A percentile compares a stretch with the other conserved stretches of the same genome.
These are phyloP conservation scores for Cucumis melo DNA, from an alignment of 306 rosid genomes.

Conservation along the genomic window DNA sequence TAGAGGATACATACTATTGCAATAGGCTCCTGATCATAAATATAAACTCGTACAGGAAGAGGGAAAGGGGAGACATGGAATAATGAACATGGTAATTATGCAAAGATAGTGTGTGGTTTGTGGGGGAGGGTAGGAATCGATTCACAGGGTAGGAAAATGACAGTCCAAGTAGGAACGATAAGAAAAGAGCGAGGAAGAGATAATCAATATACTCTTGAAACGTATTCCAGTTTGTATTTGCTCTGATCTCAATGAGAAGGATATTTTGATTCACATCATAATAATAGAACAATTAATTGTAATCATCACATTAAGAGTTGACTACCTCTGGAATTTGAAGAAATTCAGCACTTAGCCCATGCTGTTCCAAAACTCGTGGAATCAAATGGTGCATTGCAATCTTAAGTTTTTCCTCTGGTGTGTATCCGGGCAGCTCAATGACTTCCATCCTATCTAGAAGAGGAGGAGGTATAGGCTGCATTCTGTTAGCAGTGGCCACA, in stretches of 20 bases:
- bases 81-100: not conserved
- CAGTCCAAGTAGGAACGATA: not conserved
- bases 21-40: not conserved
- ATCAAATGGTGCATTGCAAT: conserved; percentile 87
- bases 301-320: not conserved
- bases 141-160: not conserved
- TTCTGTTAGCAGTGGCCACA: conserved; percentile 93
- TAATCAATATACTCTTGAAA: not conserved
- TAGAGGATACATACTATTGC: not conserved
- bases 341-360: conserved; percentile 72
- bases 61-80: not conserved
- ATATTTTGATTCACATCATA: not conserved
- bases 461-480: conserved; percentile 86
- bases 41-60: not conserved
- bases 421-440: conserved; percentile 96
- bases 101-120: not conserved
- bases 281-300: not conserved
- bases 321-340: conserved; percentile 93
- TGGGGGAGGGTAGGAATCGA: not conserved
- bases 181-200: not conserved
- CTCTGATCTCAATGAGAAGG: not conserved
- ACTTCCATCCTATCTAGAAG: conserved; percentile 99
- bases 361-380: conserved; percentile 93
- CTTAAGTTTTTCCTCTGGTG: conserved; percentile 87
- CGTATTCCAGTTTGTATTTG: not conserved